Base-by-base conservation (phyloP, 768 basidiomycete species). In the Lactarius deliciosus region DNA sequence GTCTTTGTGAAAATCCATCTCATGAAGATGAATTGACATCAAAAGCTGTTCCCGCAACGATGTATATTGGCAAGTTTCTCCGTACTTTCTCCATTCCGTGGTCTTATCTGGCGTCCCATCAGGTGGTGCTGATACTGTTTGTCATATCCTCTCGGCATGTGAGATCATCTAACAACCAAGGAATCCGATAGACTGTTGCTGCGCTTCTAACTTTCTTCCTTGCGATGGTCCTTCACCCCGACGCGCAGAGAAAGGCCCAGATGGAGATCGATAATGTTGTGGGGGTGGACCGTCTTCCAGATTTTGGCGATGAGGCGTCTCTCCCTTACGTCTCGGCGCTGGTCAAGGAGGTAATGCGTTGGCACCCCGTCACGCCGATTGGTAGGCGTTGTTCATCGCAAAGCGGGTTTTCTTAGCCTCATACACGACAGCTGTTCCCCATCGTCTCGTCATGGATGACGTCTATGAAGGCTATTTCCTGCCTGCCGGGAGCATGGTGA, bases 191-290 rank as follows among this genome's bases (percentile, higher is more conserved):
- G 74, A 74, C 74, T 0, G 69, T 71, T 32, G 68, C 74, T 5
- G 61, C 70, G 9, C 67, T 75, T 50, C 65, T 67, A 25, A 70
- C 76, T 0, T 75, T 77, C 67, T 71, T 77, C 68, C 69, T 77
- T 5, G 76, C 76, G 1, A 76, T 75, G 75, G 66, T 72, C 2
- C 70, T 73, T 25, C 63, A 70, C 63, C 75, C 75, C 10, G 72
- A 72, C 2, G 68, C 73, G 5, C 75, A 75, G 54, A 50, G 38
- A 13, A 66, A 64, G 22, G 74, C 75, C 0, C 76, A 76, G 61
- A 72, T 36, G 28, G 74, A 76, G 64, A 68, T 77, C 34, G 76
- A 76, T 61, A 34, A 32, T 9, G 70, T 75, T 6, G 66, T 75
- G 3, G 75, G 74, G 16, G 32, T 60, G 15, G 72, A 68, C 58